Base-by-base conservation (phyloP, 1,139 yeast genomes). In the Magnusiomyces paraingens region DNA sequence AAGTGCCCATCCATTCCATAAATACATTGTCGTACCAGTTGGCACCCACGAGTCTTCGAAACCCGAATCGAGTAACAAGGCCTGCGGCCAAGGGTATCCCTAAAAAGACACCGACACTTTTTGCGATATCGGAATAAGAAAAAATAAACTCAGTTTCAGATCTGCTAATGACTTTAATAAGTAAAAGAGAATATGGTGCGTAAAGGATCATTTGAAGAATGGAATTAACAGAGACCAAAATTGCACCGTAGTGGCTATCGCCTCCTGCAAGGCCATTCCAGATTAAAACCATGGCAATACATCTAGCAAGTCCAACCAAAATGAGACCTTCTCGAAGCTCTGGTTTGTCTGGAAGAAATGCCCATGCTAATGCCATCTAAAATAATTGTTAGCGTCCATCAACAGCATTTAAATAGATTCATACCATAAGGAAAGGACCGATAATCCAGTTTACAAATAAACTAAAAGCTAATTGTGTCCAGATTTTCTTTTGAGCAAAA, bases 251-350 rank as follows among this genome's bases (percentile, higher is more conserved):
- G 40, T 73, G 72, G 50, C 67, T 66, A 61, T 80, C 82, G 3
- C 85, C 86, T 15, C 69, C 74, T 1, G 84, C 81, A 18, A 81
- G 70, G 22, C 78, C 76, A 61, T 78, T 81, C 86, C 85, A 81
- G n/a, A 81, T 65, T 49, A 81, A 66, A 0, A 81, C 84, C 85
- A 81, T 81, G 32, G 85, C 85, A 59, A 81, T 80, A 63, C 86
- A 81, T 55, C 86, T 65, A 2, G 84, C 85, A 46, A 78, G 60
- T 0, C 86, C 86, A 49, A 81, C 79, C 77, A 81, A 74, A 44
- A 81, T 79, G 5, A 81, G 70, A 0, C 86, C 85, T 39, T 69
- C 69, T 52, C 85, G 69, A 53, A 77, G 77, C 55, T 79, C 84
- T 4, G 67, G 68, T 53, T 73, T 63, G 56, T 80, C 79, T 52